phyloP scores from a whole-genome alignment of 75 land plant species.

The Picea sitchensis region DNA sequence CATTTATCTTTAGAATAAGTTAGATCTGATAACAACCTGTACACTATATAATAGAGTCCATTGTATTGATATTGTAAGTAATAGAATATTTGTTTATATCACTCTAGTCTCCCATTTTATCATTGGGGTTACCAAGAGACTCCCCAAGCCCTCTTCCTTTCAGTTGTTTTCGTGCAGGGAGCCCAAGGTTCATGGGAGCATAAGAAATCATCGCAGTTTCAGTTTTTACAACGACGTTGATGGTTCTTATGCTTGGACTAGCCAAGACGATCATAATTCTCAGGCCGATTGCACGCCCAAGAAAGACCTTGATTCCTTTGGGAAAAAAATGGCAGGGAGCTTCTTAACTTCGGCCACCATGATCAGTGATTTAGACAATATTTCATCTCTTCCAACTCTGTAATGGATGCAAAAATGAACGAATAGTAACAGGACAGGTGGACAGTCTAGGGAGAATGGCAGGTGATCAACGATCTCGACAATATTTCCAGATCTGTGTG shows the following conservation, averaged over 20 bases:
- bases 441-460: no score
- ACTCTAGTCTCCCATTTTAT: no score
- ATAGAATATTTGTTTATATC: no score
- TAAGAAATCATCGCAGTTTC: background rate
- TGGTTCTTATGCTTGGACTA: background rate
- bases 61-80: no score
- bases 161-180: constrained; percentile 13
- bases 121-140: constrained; percentile 31
- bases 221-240: constrained; percentile 14
- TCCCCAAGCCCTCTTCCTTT: constrained; percentile 21
- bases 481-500: no score
- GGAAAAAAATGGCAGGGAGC: background rate
- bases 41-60: no score
- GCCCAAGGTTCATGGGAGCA: background rate
- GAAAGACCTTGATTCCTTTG: background rate
- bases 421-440: no score
- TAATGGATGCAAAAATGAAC: no score
- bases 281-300: background rate
- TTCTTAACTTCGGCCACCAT: background rate
- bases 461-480: no score
- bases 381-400: background rate
- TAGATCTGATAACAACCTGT: no score
- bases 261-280: background rate
- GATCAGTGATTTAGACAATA: background rate
- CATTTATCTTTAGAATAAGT: no score